A percentile compares a stretch with the other conserved stretches of the same genome.
Evolutionary conservation across 2,329 filamentous ascomycete species (phyloP).

Genomic region (Penicillium sp.): DNA sequence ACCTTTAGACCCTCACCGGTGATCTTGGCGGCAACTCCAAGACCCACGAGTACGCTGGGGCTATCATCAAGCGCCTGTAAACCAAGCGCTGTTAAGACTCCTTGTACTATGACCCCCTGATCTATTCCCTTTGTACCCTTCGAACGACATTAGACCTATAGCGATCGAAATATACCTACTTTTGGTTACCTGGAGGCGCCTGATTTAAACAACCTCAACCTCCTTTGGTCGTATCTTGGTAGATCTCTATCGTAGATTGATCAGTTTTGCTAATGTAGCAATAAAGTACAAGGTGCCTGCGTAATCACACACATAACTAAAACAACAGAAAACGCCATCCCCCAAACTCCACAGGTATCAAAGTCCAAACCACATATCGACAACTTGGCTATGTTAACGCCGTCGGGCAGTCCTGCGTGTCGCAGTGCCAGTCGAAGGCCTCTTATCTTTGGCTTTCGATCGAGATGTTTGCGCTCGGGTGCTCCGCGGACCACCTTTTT

Average conservation of each 20-base stretch:
- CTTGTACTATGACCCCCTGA: constrained; percentile 38
- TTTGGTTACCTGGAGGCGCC: constrained; percentile 31
- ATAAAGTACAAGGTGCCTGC: background rate
- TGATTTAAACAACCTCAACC: constrained; percentile 1
- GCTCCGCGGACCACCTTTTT: constrained; percentile 37
- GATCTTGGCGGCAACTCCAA: constrained; percentile 95
- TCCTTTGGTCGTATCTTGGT: background rate
- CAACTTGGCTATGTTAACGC: constrained; percentile 22
- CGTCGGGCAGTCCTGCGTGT: constrained; percentile 38
- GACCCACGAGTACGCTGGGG: constrained; percentile 88
- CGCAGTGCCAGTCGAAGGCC: constrained; percentile 30
- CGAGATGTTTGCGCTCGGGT: constrained; percentile 38
- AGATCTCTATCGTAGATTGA: background rate
- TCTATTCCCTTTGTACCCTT: constrained; percentile 31
- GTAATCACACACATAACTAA: constrained; percentile 7
- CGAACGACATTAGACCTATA: constrained; percentile 40
- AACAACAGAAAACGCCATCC: constrained; percentile 10
- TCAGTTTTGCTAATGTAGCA: background rate
- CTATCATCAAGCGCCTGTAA: constrained; percentile 72
- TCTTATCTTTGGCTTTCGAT: constrained; percentile 37
- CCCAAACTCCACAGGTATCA: constrained; percentile 28
- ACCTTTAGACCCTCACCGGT: constrained; percentile 70
- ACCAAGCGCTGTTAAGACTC: constrained; percentile 22
- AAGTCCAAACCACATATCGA: constrained; percentile 4
- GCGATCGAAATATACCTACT: constrained; percentile 37